A percentile compares a stretch with the other conserved stretches of the same genome.
These are phyloP conservation scores for Chimonanthus salicifolius DNA, from an alignment of 164 flowering plant genomes.

Conservation along the genomic window DNA sequence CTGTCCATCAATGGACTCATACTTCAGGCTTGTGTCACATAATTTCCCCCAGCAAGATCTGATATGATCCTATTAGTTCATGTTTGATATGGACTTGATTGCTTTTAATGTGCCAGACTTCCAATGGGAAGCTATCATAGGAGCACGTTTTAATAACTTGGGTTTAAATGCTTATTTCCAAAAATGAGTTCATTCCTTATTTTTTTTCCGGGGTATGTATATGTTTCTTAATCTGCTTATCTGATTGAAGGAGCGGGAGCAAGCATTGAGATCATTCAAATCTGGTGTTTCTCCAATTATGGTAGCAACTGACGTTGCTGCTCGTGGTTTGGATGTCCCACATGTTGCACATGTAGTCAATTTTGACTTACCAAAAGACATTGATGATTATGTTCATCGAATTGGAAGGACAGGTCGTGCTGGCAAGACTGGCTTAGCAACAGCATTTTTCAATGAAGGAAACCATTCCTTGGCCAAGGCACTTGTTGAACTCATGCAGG, in stretches of 20 bases:
- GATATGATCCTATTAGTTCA: too few species aligned
- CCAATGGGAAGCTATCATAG: too few species aligned
- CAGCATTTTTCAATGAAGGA: constrained; percentile 55
- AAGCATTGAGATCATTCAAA: constrained; percentile 51
- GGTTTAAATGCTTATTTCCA: too few species aligned
- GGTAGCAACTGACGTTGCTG: constrained; percentile 77
- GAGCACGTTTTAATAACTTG: too few species aligned
- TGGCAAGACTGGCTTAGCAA: constrained; percentile 64
- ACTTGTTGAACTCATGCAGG: constrained; percentile 51
- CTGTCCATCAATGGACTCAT: too few species aligned
- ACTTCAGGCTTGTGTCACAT: too few species aligned
- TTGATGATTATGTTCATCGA: constrained; percentile 70
- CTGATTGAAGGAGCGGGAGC: constrained; percentile 46
- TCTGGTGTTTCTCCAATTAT: constrained; percentile 48
- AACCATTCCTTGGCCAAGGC: constrained; percentile 43
- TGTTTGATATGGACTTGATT: too few species aligned
- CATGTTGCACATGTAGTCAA: constrained; percentile 69
- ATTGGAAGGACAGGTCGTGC: constrained; percentile 77
- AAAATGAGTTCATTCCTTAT: too few species aligned
- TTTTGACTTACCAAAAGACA: constrained; percentile 60
- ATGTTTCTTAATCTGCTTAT: background rate
- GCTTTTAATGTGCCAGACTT: too few species aligned
- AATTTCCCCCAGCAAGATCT: too few species aligned
- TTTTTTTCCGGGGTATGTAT: too few species aligned
- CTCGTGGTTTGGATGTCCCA: constrained; percentile 69